A percentile compares a stretch with the other conserved stretches of the same genome.
Evolutionary conservation across 331 rosid species (phyloP).

Genomic region (Rosa hybrid): DNA sequence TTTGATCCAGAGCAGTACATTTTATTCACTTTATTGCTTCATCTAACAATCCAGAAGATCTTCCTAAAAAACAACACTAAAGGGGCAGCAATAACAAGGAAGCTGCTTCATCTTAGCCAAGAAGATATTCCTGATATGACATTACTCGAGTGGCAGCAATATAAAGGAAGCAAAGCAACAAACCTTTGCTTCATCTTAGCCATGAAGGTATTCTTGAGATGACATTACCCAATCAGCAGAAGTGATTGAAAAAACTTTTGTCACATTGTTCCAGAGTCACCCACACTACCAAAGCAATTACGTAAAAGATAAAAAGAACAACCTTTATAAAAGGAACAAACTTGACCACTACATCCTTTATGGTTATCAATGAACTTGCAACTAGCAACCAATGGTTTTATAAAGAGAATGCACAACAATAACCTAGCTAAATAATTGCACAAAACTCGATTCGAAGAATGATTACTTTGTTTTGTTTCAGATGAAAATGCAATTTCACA

Average conservation of each 20-base stretch:
- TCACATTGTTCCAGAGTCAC: neutral
- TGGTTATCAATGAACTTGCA: neutral
- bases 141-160: neutral
- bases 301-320: neutral
- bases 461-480: neutral
- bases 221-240: neutral
- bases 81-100: neutral
- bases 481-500: constrained; percentile 14
- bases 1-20: neutral
- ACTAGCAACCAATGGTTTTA: neutral
- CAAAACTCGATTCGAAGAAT: neutral
- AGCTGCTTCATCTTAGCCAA: neutral
- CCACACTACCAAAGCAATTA: neutral
- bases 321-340: neutral
- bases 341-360: neutral
- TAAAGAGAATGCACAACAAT: neutral
- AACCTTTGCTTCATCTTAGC: constrained; percentile 7
- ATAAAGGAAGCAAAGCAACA: neutral
- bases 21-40: neutral
- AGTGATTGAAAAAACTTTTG: neutral
- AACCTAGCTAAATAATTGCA: neutral
- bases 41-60: neutral
- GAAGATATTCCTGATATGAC: neutral
- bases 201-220: neutral
- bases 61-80: neutral